Evolutionary conservation across 495 filamentous ascomycete species (phyloP).

Genomic region (Ascobolus immersus): DNA sequence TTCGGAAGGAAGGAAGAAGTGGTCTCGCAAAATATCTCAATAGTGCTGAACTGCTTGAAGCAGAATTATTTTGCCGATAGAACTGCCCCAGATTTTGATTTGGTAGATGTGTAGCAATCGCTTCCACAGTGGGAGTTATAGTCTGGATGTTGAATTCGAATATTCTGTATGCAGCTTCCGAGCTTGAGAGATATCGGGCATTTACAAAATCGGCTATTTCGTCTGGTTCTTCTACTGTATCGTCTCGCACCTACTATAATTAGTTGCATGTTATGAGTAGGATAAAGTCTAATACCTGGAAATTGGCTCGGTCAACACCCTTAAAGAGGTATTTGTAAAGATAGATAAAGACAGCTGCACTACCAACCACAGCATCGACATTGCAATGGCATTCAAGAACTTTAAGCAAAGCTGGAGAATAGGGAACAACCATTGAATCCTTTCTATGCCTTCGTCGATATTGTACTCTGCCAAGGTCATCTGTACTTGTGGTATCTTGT

Average conservation of each 20-base stretch:
- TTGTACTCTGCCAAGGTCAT: slow-evolving; percentile 1
- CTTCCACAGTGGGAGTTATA: background rate
- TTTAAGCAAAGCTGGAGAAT: slow-evolving; percentile 4
- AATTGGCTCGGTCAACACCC: slow-evolving; percentile 3
- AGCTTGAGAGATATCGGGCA: slow-evolving; percentile 5
- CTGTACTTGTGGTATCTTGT: background rate
- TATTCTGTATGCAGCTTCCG: slow-evolving; percentile 5
- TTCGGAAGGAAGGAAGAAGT: background rate
- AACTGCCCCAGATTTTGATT: slow-evolving; percentile 3
- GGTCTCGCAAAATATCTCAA: slow-evolving; percentile 5
- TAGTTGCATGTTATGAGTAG: too few relatives aligned
- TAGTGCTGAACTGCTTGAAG: background rate
- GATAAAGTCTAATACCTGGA: too few relatives aligned
- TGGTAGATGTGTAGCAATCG: slow-evolving; percentile 4
- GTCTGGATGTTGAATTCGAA: slow-evolving; percentile 4
- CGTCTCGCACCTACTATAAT: too few relatives aligned
- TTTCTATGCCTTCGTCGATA: slow-evolving; percentile 4
- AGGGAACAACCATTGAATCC: slow-evolving; percentile 3
- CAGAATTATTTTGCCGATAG: background rate
- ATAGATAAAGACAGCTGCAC: slow-evolving; percentile 8
- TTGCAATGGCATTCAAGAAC: slow-evolving; percentile 7
- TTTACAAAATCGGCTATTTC: too few relatives aligned
- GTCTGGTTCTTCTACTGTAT: too few relatives aligned
- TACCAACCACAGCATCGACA: slow-evolving; percentile 8
- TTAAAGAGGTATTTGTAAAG: slow-evolving; percentile 9